phyloP scores from a whole-genome alignment of 768 basidiomycete genomes.

The Phaffia tasmanica region DNA sequence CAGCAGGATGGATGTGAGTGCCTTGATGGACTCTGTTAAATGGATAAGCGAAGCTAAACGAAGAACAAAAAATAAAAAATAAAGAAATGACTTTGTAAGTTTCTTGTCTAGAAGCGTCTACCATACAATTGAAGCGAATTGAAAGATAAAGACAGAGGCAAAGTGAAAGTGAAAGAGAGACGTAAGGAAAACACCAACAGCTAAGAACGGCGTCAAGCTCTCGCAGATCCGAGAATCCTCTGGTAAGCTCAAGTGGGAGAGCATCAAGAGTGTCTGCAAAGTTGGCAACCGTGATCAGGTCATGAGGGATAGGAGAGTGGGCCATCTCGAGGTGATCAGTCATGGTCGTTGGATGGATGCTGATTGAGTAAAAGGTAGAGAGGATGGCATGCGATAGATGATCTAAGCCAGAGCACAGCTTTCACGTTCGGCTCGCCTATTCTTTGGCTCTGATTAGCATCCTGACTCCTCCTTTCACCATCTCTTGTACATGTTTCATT shows the following conservation, averaged over 20 bases:
- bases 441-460: too few species aligned
- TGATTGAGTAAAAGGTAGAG: not conserved
- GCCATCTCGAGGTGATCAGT: not conserved
- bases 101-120: too few species aligned
- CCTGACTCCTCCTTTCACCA: too few species aligned
- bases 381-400: not conserved
- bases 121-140: too few species aligned
- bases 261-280: conserved; percentile 88
- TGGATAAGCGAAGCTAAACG: conserved; percentile 60
- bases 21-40: conserved; percentile 67
- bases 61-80: not conserved
- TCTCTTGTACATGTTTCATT: too few species aligned
- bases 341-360: not conserved
- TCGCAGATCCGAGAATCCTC: conserved; percentile 86
- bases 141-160: conserved; percentile 1
- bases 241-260: conserved; percentile 84
- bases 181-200: conserved; percentile 32
- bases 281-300: conserved; percentile 46
- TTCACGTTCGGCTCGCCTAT: too few species aligned
- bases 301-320: conserved; percentile 16
- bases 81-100: not conserved
- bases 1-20: conserved; percentile 44
- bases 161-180: not conserved
- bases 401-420: too few species aligned
- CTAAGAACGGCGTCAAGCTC: conserved; percentile 92